Base-by-base conservation (phyloP, 1,139 yeast species). In the Nakaseomyces delphensis region DNA sequence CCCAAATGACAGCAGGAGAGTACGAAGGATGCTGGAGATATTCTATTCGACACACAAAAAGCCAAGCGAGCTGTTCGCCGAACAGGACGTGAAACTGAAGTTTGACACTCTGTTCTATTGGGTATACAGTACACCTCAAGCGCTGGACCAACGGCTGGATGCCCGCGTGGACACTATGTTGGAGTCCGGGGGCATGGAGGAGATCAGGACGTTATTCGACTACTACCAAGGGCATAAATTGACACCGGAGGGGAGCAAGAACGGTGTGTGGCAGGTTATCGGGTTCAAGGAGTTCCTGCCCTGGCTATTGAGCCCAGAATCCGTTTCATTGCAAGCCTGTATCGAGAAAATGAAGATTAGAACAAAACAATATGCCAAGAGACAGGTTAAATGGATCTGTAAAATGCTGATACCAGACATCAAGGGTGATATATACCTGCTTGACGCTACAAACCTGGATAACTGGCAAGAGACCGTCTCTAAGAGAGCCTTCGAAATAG, bases 281-380 rank as follows among this genome's bases (percentile, higher is more conserved):
- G 99, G 99, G 1, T 91, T 86, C 61, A 85, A 86, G 56, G 97
- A 91, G 60, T 89, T 91, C 57, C 60, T 87, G 31, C 95, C 95
- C 0, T 89, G 87, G 82, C 62, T 91, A 4, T 53, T 64, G 25
- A 55, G 57, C 0, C 45, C 48, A 0, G 57, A 60, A 9, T 24
- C 39, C 3, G 15, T 50, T 19, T 39, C 63, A 3, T 69, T 78
- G 44, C 55, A 55, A 1, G 63, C 65, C 5, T 79, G 93, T 7
- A 66, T 83, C 2, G 83, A 77, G 13, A 67, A 76, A 24, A 91
- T 91, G 97, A 87, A 91, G 59, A 67, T 76, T 1, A 70, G 84
- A 36, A 91, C 99, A 0, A 66, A 95, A 43, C 85, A 81, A 55
- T 91, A 91, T 60, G 95, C 97, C 1, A 80, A 81, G 48, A 76